Evolutionary conservation across 768 basidiomycete genomes (phyloP).

Genomic region (Pleurotus citrinopileatus): DNA sequence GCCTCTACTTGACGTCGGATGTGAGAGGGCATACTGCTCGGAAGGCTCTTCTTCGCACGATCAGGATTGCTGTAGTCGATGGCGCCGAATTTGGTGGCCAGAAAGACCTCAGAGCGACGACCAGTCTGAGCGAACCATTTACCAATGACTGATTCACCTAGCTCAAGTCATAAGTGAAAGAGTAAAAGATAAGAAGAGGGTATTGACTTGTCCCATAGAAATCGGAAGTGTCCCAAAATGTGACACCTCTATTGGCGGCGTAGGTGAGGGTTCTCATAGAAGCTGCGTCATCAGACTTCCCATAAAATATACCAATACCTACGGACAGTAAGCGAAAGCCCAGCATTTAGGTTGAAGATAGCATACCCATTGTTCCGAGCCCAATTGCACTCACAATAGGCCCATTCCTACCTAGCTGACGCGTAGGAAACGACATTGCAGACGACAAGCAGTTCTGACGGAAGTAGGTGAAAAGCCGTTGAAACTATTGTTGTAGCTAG

Average conservation of each 20-base stretch:
- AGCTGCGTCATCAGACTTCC: constrained; percentile 17
- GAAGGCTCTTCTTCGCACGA: not conserved
- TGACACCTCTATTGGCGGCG: constrained; percentile 21
- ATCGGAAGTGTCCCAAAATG: constrained; percentile 21
- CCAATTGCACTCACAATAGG: constrained; percentile 24
- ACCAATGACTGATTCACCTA: not conserved
- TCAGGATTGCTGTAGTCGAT: constrained; percentile 17
- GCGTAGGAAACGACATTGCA: constrained; percentile 16
- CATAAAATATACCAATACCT: constrained; percentile 24
- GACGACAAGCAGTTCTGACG: too few relatives aligned
- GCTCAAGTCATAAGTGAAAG: too few relatives aligned
- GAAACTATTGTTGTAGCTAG: too few relatives aligned
- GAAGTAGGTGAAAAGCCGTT: too few relatives aligned
- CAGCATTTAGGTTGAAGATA: not conserved
- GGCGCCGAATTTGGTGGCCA: constrained; percentile 52
- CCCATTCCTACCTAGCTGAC: constrained; percentile 23
- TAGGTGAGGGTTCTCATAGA: constrained; percentile 18
- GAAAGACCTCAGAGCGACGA: constrained; percentile 45
- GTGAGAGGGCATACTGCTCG: constrained; percentile 16
- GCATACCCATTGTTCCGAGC: constrained; percentile 24
- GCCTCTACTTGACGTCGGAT: constrained; percentile 13
- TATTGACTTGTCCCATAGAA: constrained; percentile 18
- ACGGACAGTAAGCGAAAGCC: too few relatives aligned
- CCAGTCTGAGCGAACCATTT: constrained; percentile 24
- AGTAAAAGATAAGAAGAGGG: too few relatives aligned